Percentiles rank a stretch among this genome's conserved stretches.
phyloP scores from a whole-genome alignment of 73 alveolate genomes.

The Paramecium biaurelia region DNA sequence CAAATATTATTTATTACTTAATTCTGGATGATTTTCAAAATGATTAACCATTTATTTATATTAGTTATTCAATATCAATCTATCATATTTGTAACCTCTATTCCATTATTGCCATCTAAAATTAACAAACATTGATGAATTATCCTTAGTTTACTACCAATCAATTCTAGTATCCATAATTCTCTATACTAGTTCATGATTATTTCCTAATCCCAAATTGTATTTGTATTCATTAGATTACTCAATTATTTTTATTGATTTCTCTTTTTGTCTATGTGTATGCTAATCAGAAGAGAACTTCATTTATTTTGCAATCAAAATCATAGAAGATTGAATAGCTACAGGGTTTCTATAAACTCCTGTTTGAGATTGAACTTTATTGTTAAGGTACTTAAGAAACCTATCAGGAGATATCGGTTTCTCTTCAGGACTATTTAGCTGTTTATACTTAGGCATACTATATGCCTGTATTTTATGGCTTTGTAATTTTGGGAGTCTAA shows the following conservation, averaged over 20 bases:
- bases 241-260: background rate
- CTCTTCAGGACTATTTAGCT: slow-evolving; percentile 32
- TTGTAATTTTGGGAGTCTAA: slow-evolving; percentile 25
- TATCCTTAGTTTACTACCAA: slow-evolving; percentile 65
- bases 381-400: background rate
- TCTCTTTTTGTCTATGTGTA: slow-evolving; percentile 37
- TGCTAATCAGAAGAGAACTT: slow-evolving; percentile 18
- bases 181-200: slow-evolving; percentile 66
- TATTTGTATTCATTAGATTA: slow-evolving; percentile 28
- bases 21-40: slow-evolving; percentile 82
- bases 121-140: slow-evolving; percentile 71
- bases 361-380: slow-evolving; percentile 22
- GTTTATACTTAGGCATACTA: background rate
- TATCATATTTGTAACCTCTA: slow-evolving; percentile 74
- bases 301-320: slow-evolving; percentile 5
- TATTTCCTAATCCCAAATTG: slow-evolving; percentile 68
- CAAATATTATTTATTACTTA: slow-evolving; percentile 80
- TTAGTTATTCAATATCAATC: slow-evolving; percentile 59
- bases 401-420: slow-evolving; percentile 17
- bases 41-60: slow-evolving; percentile 84
- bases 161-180: slow-evolving; percentile 66
- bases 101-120: slow-evolving; percentile 80
- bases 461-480: background rate
- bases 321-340: slow-evolving; percentile 31
- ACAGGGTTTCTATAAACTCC: background rate